These are phyloP conservation scores for Dactylellina sp. DNA, from an alignment of 2,329 filamentous ascomycete genomes.

Conservation along the genomic window DNA sequence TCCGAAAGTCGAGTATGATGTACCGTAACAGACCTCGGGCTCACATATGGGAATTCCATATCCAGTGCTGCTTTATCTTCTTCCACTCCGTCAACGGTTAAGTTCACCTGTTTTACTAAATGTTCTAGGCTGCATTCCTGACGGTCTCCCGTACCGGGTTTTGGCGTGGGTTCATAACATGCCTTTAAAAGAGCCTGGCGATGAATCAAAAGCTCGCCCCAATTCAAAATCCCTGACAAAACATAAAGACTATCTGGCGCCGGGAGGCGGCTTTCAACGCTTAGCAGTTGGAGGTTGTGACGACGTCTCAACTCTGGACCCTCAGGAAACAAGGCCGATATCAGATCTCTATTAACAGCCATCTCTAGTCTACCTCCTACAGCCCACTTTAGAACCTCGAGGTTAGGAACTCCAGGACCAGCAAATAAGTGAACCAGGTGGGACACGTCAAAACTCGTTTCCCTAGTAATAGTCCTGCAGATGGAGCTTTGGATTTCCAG, in stretches of 20 bases:
- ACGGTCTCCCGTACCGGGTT: neutral
- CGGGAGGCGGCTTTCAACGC: slow-evolving; percentile 46
- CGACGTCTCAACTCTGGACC: neutral
- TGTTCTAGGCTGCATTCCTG: neutral
- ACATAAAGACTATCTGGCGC: slow-evolving; percentile 37
- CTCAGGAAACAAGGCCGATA: slow-evolving; percentile 22
- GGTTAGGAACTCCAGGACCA: slow-evolving; percentile 39
- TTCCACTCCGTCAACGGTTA: slow-evolving; percentile 22
- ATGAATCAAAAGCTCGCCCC: slow-evolving; percentile 40
- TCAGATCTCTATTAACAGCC: slow-evolving; percentile 28
- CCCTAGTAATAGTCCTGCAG: slow-evolving; percentile 43
- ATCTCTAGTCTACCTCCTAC: slow-evolving; percentile 44
- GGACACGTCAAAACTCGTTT: slow-evolving; percentile 44
- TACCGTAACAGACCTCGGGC: slow-evolving; percentile 15
- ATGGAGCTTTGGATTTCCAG: slow-evolving; percentile 51
- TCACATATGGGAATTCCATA: slow-evolving; percentile 37
- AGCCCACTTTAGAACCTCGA: slow-evolving; percentile 47
- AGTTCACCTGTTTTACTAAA: slow-evolving; percentile 27
- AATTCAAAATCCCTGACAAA: slow-evolving; percentile 35
- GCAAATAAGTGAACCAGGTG: slow-evolving; percentile 31
- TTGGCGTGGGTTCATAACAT: slow-evolving; percentile 8
- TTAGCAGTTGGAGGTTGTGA: slow-evolving; percentile 44
- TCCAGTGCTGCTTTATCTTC: slow-evolving; percentile 15
- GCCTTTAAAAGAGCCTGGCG: slow-evolving; percentile 20
- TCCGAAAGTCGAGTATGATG: slow-evolving; percentile 18